Evolutionary conservation across 768 basidiomycete genomes (phyloP), one percentile per base, ranked within the genome.

Genomic region (Psilocybe azurescens): DNA sequence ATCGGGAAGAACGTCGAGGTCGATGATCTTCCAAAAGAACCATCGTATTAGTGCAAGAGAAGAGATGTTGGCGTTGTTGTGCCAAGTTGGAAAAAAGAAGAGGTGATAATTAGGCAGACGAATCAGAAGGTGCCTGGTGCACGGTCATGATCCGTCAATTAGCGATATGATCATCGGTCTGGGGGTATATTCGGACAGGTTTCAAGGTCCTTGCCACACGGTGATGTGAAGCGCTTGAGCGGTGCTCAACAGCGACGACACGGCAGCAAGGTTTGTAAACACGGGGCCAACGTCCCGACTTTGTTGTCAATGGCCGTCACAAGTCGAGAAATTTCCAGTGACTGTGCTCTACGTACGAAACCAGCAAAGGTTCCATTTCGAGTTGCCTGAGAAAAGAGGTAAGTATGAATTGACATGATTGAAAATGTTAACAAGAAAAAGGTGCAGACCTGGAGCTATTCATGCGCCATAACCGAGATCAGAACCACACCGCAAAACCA

Each of bases 281-380:
- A n/a, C 29, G 9, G 29, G 18, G 50, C 29, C 50, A 51, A 51
- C 28, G 28, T 51, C 29, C 50, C 50, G 10, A 51, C 50, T 51
- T 24, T 51, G 50, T 51, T 33, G 50, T 51, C 50, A n/a, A 51
- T 28, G 48, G 48, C 48, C 48, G 48, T 51, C 50, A 32, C 50
- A 51, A 51, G 50, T 51, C 28, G 50, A 13, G 29, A 51, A 51
- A 30, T 51, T 51, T 32, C 50, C 50, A 51, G 29, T 18, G 18
- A 24, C 48, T 11, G n/a, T 10, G 28, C 50, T 50, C 48, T 51
- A n/a, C 50, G 28, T 28, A 29, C 14, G 14, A 32, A 24, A 29
- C 28, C 50, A 13, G 10, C 13, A 10, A 29, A n/a, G 50, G 50
- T 16, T 14, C 10, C 50, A 32, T 49, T 49, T 49, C 48, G 50